Evolutionary conservation across 2,329 filamentous ascomycete genomes (phyloP), one percentile per base, ranked within the genome.

Genomic region (Botrytis medusae): DNA sequence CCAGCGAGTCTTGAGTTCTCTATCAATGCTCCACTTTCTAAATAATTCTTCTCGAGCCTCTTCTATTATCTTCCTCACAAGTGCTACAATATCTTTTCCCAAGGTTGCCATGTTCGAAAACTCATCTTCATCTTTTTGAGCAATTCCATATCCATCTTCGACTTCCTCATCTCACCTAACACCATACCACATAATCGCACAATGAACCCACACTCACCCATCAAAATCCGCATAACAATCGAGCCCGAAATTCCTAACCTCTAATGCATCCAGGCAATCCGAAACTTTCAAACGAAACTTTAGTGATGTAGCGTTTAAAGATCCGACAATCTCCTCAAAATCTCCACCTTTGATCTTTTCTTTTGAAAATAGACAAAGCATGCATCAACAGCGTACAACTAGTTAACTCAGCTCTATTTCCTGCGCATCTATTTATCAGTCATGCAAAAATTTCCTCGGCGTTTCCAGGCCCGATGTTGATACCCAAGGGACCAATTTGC

Each of bases 301-400:
- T 4, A 32, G 12, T 1, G 57, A 60, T 2, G 32, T 22, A 14
- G 32, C 8, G 9, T 5, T 22, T 12, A 0, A 10, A 25, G 3
- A 29, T 59, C 29, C 32, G 3, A 32, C 8, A 0, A 34, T 59
- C 16, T 59, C 16, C 18, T 10, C 29, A 34, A 20, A 12, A 20
- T 4, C 3, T 0, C 0, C 14, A 20, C n/a, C 3, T 32, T 1
- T 0, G 8, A 5, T 32, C 20, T 34, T 16, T 29, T 20, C 7
- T 22, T 10, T 32, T 8, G 16, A 20, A 20, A 1, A 34, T 12
- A 59, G 3, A 34, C 0, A 12, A 7, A 3, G 32, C 10, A 37
- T 34, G 32, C 10, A 37, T 34, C 57, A 34, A 37, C 18, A 37
- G 2, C 18, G 5, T 9, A 32, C 8, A 22, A 37, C 37, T 12